phyloP scores from a whole-genome alignment of 2,329 filamentous ascomycete species.

The Bipolaris gigantea region DNA sequence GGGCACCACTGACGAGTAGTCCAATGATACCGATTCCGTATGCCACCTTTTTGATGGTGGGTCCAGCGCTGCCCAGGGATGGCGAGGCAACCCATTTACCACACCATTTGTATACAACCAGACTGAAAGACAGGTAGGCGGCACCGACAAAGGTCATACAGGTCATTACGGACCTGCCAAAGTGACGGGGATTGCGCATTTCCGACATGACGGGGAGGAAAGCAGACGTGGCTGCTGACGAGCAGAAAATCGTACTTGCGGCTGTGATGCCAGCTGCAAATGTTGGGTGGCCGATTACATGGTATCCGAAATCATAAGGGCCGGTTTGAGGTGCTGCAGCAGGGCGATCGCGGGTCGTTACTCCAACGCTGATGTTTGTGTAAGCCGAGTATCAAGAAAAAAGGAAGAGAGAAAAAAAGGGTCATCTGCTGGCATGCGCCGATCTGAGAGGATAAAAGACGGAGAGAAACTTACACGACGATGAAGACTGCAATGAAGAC shows the following conservation, averaged over 20 bases:
- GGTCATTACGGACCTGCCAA: conserved; percentile 61
- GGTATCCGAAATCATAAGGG: conserved; percentile 62
- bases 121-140: conserved; percentile 60
- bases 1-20: conserved; percentile 54
- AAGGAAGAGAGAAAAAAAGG: neutral
- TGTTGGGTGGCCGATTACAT: conserved; percentile 57
- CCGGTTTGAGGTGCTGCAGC: conserved; percentile 63
- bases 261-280: conserved; percentile 64
- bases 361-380: conserved; percentile 48
- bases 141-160: conserved; percentile 62
- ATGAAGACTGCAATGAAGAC: conserved; percentile 63
- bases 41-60: conserved; percentile 61
- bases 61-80: conserved; percentile 62
- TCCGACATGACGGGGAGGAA: conserved; percentile 68
- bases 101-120: conserved; percentile 65
- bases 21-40: conserved; percentile 62
- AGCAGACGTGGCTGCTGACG: conserved; percentile 60
- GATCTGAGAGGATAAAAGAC: neutral
- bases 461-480: conserved; percentile 47
- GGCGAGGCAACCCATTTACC: conserved; percentile 65
- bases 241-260: conserved; percentile 60
- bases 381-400: neutral
- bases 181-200: conserved; percentile 63
- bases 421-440: neutral
- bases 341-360: conserved; percentile 60